Base-by-base conservation (phyloP, 2,329 filamentous ascomycete genomes). In the Penicillium digitatum region DNA sequence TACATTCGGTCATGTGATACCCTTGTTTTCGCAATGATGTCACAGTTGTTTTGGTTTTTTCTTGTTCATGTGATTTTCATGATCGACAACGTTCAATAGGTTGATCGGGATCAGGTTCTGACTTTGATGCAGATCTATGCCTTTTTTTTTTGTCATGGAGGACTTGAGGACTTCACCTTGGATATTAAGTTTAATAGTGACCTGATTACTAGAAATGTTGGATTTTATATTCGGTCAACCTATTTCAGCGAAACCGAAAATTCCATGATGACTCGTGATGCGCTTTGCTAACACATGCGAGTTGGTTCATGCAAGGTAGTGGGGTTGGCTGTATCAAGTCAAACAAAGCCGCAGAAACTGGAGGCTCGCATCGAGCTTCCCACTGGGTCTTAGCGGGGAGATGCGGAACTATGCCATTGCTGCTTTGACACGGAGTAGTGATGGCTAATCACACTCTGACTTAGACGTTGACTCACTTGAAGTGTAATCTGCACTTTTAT, bases 11-110 rank as follows among this genome's bases (percentile, higher is more conserved):
- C 60, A 54, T 39, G 43, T 55, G 53, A 55, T 38, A 31, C 2
- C 26, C 26, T 48, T 45, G 48, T 43, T 56, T 60, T 55, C 44
- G 55, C 57, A 37, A 55, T 57, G 58, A 60, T 60, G 57, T 61
- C 59, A 61, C 47, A 1, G 20, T 42, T 12, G 1, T 43, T 35
- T 11, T 20, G 22, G 24, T 27, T 42, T 4, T n/a, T 39, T 27
- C 18, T 8, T 26, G 24, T 26, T 3, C 24, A 26, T 26, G 6
- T 26, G 24, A 26, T 26, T 6, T 27, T n/a, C 18, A 16, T 40
- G 26, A 42, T 49, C 26, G 9, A 24, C 29, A 27, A 8, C 26
- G 4, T 27, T 27, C 26, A 27, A 4, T 6, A 26, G 3, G 24
- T 4, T 26, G 24, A 26, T 26, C 24, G 6, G 24, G 24, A 6